phyloP scores from a whole-genome alignment of 306 rosid genomes.

The Argentina anserina region DNA sequence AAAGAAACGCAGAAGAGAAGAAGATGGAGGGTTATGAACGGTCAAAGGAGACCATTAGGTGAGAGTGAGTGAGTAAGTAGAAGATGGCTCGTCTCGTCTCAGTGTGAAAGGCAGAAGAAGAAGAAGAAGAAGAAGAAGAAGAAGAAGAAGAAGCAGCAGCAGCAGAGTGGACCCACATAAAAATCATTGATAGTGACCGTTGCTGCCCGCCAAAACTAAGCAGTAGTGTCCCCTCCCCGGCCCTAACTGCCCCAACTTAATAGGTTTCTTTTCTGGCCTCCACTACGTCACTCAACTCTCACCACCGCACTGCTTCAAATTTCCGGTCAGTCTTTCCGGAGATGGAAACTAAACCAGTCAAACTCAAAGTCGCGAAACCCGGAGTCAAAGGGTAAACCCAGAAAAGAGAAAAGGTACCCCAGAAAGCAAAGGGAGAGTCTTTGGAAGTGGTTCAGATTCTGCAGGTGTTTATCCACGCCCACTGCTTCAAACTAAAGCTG shows the following conservation, averaged over 20 bases:
- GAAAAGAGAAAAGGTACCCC: not conserved
- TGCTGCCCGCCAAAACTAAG: conserved; percentile 52
- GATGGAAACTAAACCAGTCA: not conserved
- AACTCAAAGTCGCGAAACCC: no score
- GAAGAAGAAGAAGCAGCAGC: not conserved
- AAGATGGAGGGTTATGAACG: not conserved
- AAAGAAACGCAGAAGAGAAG: not conserved
- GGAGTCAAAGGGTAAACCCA: not conserved
- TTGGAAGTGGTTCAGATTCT: not conserved
- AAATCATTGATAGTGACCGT: conserved; percentile 62
- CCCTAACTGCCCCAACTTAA: not conserved
- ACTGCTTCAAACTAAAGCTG: not conserved
- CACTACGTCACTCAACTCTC: conserved; percentile 9
- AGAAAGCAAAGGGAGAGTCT: not conserved
- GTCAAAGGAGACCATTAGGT: not conserved
- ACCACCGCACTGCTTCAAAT: not conserved
- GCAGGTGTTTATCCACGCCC: conserved; percentile 4
- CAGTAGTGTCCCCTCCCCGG: conserved; percentile 54
- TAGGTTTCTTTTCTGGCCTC: conserved; percentile 17
- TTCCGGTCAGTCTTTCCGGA: not conserved
- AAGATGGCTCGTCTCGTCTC: conserved; percentile 28
- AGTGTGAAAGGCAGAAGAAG: conserved; percentile 36
- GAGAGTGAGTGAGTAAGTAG: not conserved
- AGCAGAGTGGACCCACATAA: conserved; percentile 30
- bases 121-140: conserved; percentile 7